phyloP scores from a whole-genome alignment of 331 rosid genomes.

The Quercus phellos region DNA sequence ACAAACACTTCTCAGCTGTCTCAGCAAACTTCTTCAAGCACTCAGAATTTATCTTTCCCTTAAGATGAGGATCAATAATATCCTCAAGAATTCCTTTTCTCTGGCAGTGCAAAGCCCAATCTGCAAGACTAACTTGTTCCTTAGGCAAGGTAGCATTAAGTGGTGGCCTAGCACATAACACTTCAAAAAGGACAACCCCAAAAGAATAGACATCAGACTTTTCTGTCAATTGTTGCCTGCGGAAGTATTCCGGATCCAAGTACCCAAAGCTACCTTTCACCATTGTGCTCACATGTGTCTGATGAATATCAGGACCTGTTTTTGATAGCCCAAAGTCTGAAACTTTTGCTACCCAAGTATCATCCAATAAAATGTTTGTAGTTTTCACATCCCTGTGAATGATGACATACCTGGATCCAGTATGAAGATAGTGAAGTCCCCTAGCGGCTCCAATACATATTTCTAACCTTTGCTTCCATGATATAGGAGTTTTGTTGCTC shows the following conservation, averaged over 20 bases:
- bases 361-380: constrained; percentile 40
- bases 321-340: constrained; percentile 45
- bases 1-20: constrained; percentile 27
- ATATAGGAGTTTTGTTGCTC: constrained; percentile 24
- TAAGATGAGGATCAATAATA: constrained; percentile 35
- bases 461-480: constrained; percentile 42
- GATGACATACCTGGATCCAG: constrained; percentile 25
- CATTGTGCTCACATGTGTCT: constrained; percentile 38
- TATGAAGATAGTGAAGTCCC: constrained; percentile 40
- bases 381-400: constrained; percentile 51
- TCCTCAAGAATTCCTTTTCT: constrained; percentile 27
- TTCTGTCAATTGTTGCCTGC: constrained; percentile 33
- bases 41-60: constrained; percentile 4
- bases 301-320: constrained; percentile 24
- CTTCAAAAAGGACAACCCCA: constrained; percentile 49
- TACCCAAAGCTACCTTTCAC: constrained; percentile 51
- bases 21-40: constrained; percentile 25
- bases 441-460: constrained; percentile 40
- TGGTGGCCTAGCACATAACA: constrained; percentile 43
- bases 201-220: constrained; percentile 49
- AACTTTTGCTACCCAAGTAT: constrained; percentile 43
- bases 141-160: constrained; percentile 34
- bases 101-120: constrained; percentile 29
- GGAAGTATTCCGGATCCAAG: constrained; percentile 40
- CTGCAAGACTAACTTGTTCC: constrained; percentile 41